These are phyloP conservation scores for Iris pallida DNA, from an alignment of 116 monocot species.

Conservation along the genomic window DNA sequence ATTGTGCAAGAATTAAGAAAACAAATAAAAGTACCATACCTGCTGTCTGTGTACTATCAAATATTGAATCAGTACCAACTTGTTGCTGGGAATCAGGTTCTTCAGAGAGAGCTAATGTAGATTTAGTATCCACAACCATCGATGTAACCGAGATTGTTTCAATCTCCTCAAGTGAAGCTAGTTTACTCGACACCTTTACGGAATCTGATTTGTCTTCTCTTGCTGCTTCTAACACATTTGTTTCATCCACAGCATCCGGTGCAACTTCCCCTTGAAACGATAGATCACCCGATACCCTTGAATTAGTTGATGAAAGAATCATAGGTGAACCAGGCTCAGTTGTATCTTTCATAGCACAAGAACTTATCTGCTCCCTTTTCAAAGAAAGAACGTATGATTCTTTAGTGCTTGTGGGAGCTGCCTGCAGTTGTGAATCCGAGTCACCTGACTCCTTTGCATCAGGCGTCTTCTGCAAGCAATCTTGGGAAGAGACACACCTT, in stretches of 20 bases:
- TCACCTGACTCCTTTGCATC: conserved; percentile 15
- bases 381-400: conserved; percentile 5
- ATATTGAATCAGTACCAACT: conserved; percentile 9
- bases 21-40: conserved; percentile 22
- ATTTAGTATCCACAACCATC: conserved; percentile 13
- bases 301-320: conserved; percentile 2
- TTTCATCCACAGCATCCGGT: conserved; percentile 14
- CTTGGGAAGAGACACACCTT: conserved; percentile 20
- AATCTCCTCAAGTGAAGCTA: conserved; percentile 9
- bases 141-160: conserved; percentile 19
- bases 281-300: conserved; percentile 9
- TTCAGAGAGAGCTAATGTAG: conserved; percentile 16
- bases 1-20: no score
- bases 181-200: conserved; percentile 19
- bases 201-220: conserved; percentile 19
- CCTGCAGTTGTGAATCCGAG: conserved; percentile 4
- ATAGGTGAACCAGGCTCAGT: conserved; percentile 16
- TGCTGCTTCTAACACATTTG: conserved; percentile 11
- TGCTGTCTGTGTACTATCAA: conserved; percentile 13
- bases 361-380: conserved; percentile 1
- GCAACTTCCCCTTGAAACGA: conserved; percentile 13
- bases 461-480: conserved; percentile 12
- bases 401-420: neutral
- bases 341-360: conserved; percentile 6
- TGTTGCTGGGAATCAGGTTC: conserved; percentile 20